Conservation (phyloP, 2,329 filamentous ascomycete species). For the Alternaria arborescens region DNA sequence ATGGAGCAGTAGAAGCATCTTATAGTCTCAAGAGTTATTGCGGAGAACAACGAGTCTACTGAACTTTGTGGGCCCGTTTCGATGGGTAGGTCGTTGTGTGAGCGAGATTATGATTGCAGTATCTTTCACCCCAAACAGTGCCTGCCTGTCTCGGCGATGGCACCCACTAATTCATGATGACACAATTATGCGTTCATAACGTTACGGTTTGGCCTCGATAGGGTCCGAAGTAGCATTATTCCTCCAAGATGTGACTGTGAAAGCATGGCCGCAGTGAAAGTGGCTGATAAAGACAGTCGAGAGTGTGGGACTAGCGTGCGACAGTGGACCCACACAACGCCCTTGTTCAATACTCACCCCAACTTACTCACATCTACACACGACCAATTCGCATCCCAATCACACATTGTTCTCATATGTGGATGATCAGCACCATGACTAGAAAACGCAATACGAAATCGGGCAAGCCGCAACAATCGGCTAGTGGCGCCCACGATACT, state of each 20-base stretch:
- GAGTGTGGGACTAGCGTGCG: not conserved
- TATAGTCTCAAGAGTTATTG: not conserved
- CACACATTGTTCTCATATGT: not conserved
- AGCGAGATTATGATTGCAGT: not conserved
- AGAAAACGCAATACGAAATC: not conserved
- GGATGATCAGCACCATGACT: not conserved
- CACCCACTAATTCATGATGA: not conserved
- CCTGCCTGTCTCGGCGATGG: not conserved
- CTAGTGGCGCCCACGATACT: not conserved
- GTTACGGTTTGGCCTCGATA: not conserved
- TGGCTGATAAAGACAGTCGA: not conserved
- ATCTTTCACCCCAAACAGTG: not conserved
- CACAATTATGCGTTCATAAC: not conserved
- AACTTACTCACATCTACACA: not conserved
- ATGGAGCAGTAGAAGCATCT: not conserved
- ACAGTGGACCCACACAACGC: constrained; percentile 13
- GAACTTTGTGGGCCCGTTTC: not conserved
- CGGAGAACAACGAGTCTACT: not conserved
- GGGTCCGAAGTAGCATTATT: no score
- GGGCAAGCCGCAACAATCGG: not conserved
- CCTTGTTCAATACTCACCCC: constrained; percentile 3
- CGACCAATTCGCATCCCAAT: not conserved
- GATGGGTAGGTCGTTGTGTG: not conserved
- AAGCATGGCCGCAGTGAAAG: constrained; percentile 3
- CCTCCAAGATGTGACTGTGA: not conserved